phyloP scores from a whole-genome alignment of 257 asterid species.

The Solanum chilense region DNA sequence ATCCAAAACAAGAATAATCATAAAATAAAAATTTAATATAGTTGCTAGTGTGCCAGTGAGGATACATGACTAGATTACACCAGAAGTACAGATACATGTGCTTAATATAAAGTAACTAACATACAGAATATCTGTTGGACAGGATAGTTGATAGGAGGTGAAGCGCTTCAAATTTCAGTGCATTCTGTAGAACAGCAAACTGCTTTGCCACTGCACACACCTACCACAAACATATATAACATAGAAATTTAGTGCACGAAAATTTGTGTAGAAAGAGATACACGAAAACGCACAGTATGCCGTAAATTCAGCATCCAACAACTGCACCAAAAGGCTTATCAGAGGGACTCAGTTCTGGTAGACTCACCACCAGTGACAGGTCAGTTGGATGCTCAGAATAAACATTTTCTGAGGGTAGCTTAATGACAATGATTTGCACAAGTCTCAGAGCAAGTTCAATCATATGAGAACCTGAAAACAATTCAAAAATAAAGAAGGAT shows the following conservation, averaged over 20 bases:
- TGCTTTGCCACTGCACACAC: conserved; percentile 65
- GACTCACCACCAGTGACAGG: conserved; percentile 60
- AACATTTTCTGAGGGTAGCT: conserved; percentile 50
- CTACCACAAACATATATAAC: conserved; percentile 26
- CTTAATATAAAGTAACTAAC: conserved; percentile 1
- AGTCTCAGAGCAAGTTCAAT: conserved; percentile 64
- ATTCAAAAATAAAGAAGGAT: not conserved
- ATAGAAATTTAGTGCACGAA: not conserved
- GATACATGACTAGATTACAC: not conserved
- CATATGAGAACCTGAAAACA: conserved; percentile 39
- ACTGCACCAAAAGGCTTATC: conserved; percentile 1
- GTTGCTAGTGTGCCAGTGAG: not conserved
- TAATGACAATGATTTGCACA: conserved; percentile 50
- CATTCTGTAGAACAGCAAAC: conserved; percentile 67
- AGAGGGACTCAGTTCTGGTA: not conserved
- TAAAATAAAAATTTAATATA: not conserved
- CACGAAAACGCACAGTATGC: not conserved
- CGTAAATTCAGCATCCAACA: not conserved
- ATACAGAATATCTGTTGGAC: conserved; percentile 60
- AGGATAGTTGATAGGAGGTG: conserved; percentile 62
- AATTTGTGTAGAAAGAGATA: not conserved
- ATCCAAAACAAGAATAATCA: not conserved
- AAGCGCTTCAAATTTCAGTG: conserved; percentile 81
- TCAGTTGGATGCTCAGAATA: conserved; percentile 39
- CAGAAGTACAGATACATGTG: not conserved